Evolutionary conservation across 306 rosid species (phyloP).

Genomic region (Vicia villosa): DNA sequence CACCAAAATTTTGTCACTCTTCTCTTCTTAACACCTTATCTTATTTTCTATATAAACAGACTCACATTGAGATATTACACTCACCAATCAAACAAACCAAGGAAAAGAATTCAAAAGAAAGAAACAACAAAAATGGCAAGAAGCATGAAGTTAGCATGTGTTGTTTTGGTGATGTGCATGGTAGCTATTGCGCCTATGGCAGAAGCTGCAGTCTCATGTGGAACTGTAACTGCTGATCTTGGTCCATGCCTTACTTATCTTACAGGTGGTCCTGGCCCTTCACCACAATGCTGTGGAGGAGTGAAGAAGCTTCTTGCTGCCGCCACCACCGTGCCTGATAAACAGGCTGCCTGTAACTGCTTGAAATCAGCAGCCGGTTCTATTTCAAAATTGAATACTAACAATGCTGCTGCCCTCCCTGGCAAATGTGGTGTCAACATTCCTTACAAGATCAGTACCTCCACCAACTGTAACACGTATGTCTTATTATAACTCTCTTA

Average conservation of each 20-base stretch:
- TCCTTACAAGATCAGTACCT: too few species aligned
- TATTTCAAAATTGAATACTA: too few species aligned
- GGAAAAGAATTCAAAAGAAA: too few species aligned
- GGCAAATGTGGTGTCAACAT: too few species aligned
- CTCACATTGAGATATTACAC: too few species aligned
- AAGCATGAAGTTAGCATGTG: too few species aligned
- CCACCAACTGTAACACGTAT: not conserved
- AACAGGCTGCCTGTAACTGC: not conserved
- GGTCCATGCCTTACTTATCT: slow-evolving; percentile 30
- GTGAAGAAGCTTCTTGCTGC: not conserved
- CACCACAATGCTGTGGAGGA: slow-evolving; percentile 26
- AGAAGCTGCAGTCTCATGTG: slow-evolving; percentile 44
- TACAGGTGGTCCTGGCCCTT: not conserved
- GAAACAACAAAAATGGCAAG: too few species aligned
- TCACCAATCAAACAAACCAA: too few species aligned
- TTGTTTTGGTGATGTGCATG: too few species aligned
- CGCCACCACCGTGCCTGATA: not conserved
- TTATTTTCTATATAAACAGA: too few species aligned
- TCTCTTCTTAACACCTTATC: not conserved
- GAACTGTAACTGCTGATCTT: slow-evolving; percentile 8
- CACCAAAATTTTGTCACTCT: not conserved
- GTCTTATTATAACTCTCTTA: not conserved
- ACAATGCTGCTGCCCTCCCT: too few species aligned
- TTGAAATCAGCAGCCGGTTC: not conserved
- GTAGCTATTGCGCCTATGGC: slow-evolving; percentile 2